Evolutionary conservation across 345 rosid genomes (phyloP), one percentile per base, ranked within the genome.

Genomic region (Hypericum perforatum): DNA sequence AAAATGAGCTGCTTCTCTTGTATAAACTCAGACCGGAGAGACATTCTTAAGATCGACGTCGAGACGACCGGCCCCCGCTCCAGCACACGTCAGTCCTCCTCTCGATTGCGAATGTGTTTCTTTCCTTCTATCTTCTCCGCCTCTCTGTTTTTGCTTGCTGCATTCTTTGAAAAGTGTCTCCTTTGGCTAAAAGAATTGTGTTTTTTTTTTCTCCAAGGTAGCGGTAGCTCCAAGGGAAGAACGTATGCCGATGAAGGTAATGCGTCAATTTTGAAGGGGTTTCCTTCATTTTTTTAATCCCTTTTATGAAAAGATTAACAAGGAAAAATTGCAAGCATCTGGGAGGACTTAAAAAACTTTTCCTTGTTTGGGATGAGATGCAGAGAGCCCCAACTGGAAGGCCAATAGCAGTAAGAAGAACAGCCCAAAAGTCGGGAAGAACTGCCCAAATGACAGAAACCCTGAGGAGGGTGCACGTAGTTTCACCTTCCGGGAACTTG

Each of bases 1-100:
- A n/a, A 46, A 46, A 46, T 46, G 50, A 46, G 14, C 8, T 46
- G 50, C 50, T 46, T 46, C 16, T 46, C 50, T 46, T 46, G 50
- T 32, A 46, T 46, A 13, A 46, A 22, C 32, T 4, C 15, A 13
- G 22, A 32, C 29, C 50, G 16, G 15, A 14, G 22, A 9, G 50
- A 9, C 9, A 10, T 14, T 12, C 15, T n/a, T n/a, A n/a, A 46
- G 22, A 46, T 46, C 50, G 50, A 46, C 50, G 14, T 46, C 10
- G 50, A 5, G 32, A 13, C 15, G 0, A 11, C 50, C 50, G 9
- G 29, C 22, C 29, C 9, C 7, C 22, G 29, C 3, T 46, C 29
- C 50, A 46, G 22, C 8, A 12, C 16, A 16, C 50, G 22, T 3
- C 15, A 8, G 4, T n/a, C 16, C 29, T n/a, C 12, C 4, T n/a